A percentile compares a stretch with the other conserved stretches of the same genome.
These are phyloP conservation scores for Gossypium trilobum DNA, from an alignment of 441 rosid species.

Conservation along the genomic window DNA sequence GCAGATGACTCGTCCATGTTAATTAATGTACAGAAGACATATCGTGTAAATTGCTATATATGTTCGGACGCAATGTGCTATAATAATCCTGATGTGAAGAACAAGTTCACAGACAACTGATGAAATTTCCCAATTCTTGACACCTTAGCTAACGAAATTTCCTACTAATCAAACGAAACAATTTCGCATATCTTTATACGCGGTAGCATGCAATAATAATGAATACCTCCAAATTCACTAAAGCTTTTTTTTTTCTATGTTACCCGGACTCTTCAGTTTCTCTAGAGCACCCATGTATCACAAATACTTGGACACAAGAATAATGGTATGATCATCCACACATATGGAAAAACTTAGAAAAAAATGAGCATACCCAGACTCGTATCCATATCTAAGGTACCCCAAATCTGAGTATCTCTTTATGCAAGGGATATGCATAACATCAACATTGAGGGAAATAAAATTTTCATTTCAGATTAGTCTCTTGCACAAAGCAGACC, in stretches of 20 bases:
- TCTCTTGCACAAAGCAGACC: not conserved
- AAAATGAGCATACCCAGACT: not conserved
- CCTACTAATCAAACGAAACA: not conserved
- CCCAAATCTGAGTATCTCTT: not conserved
- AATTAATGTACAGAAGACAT: not conserved
- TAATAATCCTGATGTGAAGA: not conserved
- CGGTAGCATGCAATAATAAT: not conserved
- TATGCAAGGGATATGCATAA: not conserved
- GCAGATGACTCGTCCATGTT: slow-evolving; percentile 17
- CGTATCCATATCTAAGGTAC: not conserved
- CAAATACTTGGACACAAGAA: not conserved
- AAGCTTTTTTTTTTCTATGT: not conserved
- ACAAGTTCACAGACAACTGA: not conserved
- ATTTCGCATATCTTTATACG: not conserved
- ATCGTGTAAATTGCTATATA: not conserved
- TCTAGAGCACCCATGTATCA: not conserved
- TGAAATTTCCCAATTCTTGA: not conserved
- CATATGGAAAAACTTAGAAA: not conserved
- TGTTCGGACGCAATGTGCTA: not conserved
- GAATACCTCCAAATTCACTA: not conserved
- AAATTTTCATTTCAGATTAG: not conserved
- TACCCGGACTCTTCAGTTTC: not conserved
- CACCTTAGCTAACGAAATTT: not conserved
- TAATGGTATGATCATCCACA: not conserved
- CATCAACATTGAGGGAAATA: not conserved